phyloP scores from a whole-genome alignment of 2,329 filamentous ascomycete species.

The Aspergillus sclerotialis region DNA sequence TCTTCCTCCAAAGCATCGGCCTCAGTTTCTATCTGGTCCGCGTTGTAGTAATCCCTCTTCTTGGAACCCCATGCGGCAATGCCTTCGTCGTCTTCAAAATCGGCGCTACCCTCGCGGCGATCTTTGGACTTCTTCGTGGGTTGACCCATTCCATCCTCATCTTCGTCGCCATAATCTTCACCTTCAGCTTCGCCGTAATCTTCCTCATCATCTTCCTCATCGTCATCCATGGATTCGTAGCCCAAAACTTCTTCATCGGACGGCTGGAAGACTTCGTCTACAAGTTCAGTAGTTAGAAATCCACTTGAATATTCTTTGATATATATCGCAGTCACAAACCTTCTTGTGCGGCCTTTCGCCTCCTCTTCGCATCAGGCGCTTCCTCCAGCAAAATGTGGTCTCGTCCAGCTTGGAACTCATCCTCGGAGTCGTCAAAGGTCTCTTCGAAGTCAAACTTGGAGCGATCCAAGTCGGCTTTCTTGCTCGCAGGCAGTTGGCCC shows the following conservation, averaged over 20 bases:
- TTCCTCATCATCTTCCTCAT: conserved; percentile 35
- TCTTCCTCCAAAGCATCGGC: conserved; percentile 84
- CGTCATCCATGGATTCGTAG: conserved; percentile 43
- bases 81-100: conserved; percentile 37
- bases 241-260: conserved; percentile 59
- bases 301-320: neutral
- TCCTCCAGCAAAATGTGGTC: conserved; percentile 85
- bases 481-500: conserved; percentile 16
- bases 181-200: conserved; percentile 41
- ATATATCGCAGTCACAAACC: conserved; percentile 29
- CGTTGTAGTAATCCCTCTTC: conserved; percentile 87
- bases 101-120: conserved; percentile 13
- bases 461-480: conserved; percentile 17
- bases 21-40: conserved; percentile 66
- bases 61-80: conserved; percentile 78
- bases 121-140: conserved; percentile 14
- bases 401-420: conserved; percentile 81
- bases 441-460: conserved; percentile 44
- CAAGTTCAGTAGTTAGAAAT: conserved; percentile 10
- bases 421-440: conserved; percentile 87
- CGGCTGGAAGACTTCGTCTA: conserved; percentile 51
- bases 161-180: conserved; percentile 29
- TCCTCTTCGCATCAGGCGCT: conserved; percentile 68
- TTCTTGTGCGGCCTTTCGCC: conserved; percentile 63
- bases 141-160: conserved; percentile 21